phyloP scores from a whole-genome alignment of 2,329 filamentous ascomycete genomes.

The Mycosphaerella sp. region DNA sequence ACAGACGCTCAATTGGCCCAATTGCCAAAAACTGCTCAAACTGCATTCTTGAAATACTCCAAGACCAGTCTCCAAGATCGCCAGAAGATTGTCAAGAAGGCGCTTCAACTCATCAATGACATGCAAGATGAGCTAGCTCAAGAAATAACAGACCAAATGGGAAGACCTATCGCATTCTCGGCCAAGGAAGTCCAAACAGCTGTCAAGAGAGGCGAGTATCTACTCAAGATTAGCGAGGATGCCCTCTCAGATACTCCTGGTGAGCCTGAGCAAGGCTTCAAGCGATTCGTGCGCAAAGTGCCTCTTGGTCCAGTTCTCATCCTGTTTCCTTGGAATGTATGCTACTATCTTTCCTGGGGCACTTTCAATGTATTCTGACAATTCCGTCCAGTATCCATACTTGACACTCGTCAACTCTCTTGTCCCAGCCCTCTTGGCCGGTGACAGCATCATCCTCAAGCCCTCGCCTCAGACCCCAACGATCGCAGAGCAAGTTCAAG shows the following conservation, averaged over 20 bases:
- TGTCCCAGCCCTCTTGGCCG: conserved; percentile 81
- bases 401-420: conserved; percentile 88
- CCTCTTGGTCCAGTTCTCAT: conserved; percentile 82
- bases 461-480: conserved; percentile 93
- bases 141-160: conserved; percentile 93
- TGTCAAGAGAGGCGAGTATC: conserved; percentile 74
- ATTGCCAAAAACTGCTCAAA: conserved; percentile 64
- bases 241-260: conserved; percentile 73
- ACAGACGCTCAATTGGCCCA: conserved; percentile 62
- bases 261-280: conserved; percentile 80
- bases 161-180: conserved; percentile 80
- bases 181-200: conserved; percentile 79
- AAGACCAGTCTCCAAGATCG: conserved; percentile 68
- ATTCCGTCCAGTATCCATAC: conserved; percentile 71
- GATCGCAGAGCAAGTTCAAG: conserved; percentile 73
- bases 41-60: conserved; percentile 70
- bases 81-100: conserved; percentile 73
- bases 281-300: conserved; percentile 79
- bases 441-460: conserved; percentile 89
- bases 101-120: conserved; percentile 62
- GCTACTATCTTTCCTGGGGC: conserved; percentile 34
- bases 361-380: background rate
- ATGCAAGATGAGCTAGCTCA: conserved; percentile 73
- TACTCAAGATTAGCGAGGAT: conserved; percentile 76
- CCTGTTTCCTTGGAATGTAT: conserved; percentile 93